Base-by-base conservation (phyloP, 345 rosid species). In the Gossypioides kirkii region DNA sequence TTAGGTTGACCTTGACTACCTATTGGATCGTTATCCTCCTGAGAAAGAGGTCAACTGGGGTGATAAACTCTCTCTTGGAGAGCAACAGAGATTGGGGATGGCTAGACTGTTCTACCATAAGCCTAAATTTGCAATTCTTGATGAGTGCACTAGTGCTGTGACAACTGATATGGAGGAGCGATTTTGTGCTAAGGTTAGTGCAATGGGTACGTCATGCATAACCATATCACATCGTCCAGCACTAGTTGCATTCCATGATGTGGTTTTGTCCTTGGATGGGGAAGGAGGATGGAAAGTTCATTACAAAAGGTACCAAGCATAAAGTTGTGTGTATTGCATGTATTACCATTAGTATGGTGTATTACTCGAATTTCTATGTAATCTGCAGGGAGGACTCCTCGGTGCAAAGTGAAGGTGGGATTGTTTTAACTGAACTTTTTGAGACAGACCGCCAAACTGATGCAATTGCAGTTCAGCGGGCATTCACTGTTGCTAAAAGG, bases 61-160 rank as follows among this genome's bases (percentile, higher is more conserved):
- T 45, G 97, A 95, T 75, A 97, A 95, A 80, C 82, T 95, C 71
- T 95, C 99, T 75, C 82, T 95, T n/a, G 99, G 99, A 75, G 99
- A 95, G 86, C 99, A 95, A 80, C 99, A 95, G 79, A 89, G 98
- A 79, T 81, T 95, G 80, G 99, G 99, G 73, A 95, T 95, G 98
- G 99, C 99, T 61, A 87, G 99, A 78, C 77, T 95, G 69, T 95
- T 95, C 82, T 95, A 61, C 76, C 99, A 95, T 84, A 95, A 83
- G 83, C 99, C 99, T 77, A 95, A 88, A 78, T 95, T 95, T 93
- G 99, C 99, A 74, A 95, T 95, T 86, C 98, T 95, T 82, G 99
- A 95, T 80, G 99, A 95, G 82, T 95, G 99, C 86, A 95, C 99
- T 58, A 95, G 99, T 87, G 99, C 99, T 73, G 99, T 95, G 75